Percentiles rank a stretch among this genome's conserved stretches.
Conservation (phyloP, 129 eudicot species). For the Escallonia herrerae region DNA sequence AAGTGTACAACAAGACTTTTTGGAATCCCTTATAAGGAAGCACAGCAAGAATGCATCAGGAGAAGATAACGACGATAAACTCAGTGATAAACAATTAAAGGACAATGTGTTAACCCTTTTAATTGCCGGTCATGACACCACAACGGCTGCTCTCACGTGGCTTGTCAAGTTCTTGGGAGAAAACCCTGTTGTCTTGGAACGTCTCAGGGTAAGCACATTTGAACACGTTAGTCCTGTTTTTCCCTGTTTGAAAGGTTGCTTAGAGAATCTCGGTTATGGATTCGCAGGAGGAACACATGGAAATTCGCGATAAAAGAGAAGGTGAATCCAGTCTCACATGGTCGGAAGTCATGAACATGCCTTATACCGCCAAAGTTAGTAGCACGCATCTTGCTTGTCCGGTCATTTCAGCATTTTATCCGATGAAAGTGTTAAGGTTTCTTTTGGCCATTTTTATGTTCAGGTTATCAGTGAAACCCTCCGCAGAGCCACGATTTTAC, state of each 20-base stretch:
- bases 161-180: constrained; percentile 63
- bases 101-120: constrained; percentile 73
- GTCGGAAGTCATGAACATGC: constrained; percentile 77
- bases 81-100: constrained; percentile 64
- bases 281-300: constrained; percentile 58
- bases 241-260: not conserved
- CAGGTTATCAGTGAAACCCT: constrained; percentile 78
- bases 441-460: not conserved
- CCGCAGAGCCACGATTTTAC: constrained; percentile 64
- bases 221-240: not conserved
- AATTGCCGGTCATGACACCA: constrained; percentile 80
- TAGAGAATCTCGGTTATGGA: not conserved
- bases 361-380: constrained; percentile 60
- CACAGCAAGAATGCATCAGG: constrained; percentile 42
- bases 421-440: not conserved
- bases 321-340: constrained; percentile 62
- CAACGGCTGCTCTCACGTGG: constrained; percentile 85
- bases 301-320: constrained; percentile 38
- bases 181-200: constrained; percentile 52
- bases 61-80: constrained; percentile 47
- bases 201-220: constrained; percentile 36
- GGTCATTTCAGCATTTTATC: not conserved
- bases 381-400: not conserved
- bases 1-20: constrained; percentile 54
- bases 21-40: constrained; percentile 47